These are phyloP conservation scores for Phaeosphaeriaceae sp. DNA, from an alignment of 2,329 filamentous ascomycete genomes.

Conservation along the genomic window DNA sequence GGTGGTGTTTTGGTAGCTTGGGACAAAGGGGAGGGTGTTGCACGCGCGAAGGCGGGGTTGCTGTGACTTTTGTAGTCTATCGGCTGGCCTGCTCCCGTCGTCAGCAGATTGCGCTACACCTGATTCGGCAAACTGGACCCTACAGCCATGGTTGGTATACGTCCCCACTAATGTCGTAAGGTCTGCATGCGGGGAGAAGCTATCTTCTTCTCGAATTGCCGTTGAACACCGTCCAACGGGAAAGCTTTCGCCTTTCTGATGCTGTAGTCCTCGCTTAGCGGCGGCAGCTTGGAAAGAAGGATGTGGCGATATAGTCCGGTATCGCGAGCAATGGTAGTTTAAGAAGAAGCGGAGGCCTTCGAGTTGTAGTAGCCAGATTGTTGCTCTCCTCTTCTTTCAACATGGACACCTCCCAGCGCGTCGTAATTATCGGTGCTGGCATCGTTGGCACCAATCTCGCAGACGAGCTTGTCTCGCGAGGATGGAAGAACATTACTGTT, in stretches of 20 bases:
- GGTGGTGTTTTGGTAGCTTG: not conserved
- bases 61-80: slow-evolving; percentile 27
- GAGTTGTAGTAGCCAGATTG: slow-evolving; percentile 4
- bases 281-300: slow-evolving; percentile 24
- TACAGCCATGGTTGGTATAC: slow-evolving; percentile 20
- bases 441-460: slow-evolving; percentile 71
- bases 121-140: slow-evolving; percentile 36
- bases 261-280: slow-evolving; percentile 31
- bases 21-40: slow-evolving; percentile 1
- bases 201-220: slow-evolving; percentile 15
- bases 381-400: slow-evolving; percentile 1
- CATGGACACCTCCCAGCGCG: slow-evolving; percentile 47
- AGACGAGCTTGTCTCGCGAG: slow-evolving; percentile 68
- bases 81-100: slow-evolving; percentile 12
- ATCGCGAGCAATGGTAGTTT: slow-evolving; percentile 27
- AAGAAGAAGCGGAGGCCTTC: slow-evolving; percentile 7
- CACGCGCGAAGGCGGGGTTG: slow-evolving; percentile 35
- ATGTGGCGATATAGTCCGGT: slow-evolving; percentile 26
- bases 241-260: slow-evolving; percentile 32
- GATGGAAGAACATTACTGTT: slow-evolving; percentile 71
- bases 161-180: slow-evolving; percentile 38
- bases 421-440: slow-evolving; percentile 63
- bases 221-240: slow-evolving; percentile 19
- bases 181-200: slow-evolving; percentile 30
- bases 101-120: slow-evolving; percentile 22